These are phyloP conservation scores for Penicillium odoratum DNA, from an alignment of 495 filamentous ascomycete species.

Conservation along the genomic window DNA sequence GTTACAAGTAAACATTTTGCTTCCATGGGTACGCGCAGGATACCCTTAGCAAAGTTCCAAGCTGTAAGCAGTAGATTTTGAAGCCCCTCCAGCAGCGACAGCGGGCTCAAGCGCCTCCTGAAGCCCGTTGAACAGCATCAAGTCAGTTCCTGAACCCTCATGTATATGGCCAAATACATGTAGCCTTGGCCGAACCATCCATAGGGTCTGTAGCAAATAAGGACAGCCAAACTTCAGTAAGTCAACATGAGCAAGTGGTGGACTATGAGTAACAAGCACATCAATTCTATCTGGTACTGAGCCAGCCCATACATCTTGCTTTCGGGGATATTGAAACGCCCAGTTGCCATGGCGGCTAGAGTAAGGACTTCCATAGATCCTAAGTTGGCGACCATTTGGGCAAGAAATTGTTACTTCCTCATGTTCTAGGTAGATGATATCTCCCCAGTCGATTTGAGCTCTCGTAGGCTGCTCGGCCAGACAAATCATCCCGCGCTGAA, in stretches of 20 bases:
- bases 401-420: slow-evolving; percentile 45
- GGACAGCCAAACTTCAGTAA: slow-evolving; percentile 57
- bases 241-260: slow-evolving; percentile 63
- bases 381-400: slow-evolving; percentile 50
- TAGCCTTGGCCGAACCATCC: slow-evolving; percentile 63
- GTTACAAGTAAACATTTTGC: slow-evolving; percentile 28
- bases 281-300: slow-evolving; percentile 64
- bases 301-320: slow-evolving; percentile 26
- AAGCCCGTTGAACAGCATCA: slow-evolving; percentile 21
- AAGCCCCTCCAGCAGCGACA: slow-evolving; percentile 17
- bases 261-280: slow-evolving; percentile 73
- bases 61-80: slow-evolving; percentile 21
- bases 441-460: slow-evolving; percentile 41
- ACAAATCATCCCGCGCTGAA: slow-evolving; percentile 24
- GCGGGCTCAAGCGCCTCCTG: slow-evolving; percentile 25
- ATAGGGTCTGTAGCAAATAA: slow-evolving; percentile 60
- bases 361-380: slow-evolving; percentile 54
- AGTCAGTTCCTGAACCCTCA: slow-evolving; percentile 52
- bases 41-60: slow-evolving; percentile 15
- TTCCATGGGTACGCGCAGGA: slow-evolving; percentile 12
- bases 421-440: slow-evolving; percentile 54
- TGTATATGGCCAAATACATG: slow-evolving; percentile 82
- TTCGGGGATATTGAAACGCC: slow-evolving; percentile 50
- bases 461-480: slow-evolving; percentile 8
- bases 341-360: slow-evolving; percentile 50